phyloP scores from a whole-genome alignment of 2,329 filamentous ascomycete genomes.

The Huntiella omanensis region DNA sequence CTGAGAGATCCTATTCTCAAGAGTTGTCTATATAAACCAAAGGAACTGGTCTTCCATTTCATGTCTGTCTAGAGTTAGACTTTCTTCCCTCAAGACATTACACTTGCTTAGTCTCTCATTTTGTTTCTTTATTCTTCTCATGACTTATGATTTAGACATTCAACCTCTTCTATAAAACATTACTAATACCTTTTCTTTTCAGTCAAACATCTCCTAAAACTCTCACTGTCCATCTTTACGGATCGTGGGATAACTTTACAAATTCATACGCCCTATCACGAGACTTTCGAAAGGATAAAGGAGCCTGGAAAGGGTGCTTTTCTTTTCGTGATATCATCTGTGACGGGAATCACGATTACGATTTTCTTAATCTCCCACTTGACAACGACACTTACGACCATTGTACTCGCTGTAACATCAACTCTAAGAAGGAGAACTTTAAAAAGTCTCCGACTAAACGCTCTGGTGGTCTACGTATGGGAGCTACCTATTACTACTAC shows the following conservation, averaged over 20 bases:
- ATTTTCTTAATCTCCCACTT: background rate
- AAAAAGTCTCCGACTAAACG: conserved; percentile 17
- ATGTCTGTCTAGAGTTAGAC: too few relatives aligned
- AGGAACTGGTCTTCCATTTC: too few relatives aligned
- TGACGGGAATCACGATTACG: conserved; percentile 30
- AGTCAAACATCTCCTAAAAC: conserved; percentile 43
- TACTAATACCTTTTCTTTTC: background rate
- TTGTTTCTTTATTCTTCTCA: conserved; percentile 14
- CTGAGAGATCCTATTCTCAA: too few relatives aligned
- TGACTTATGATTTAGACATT: conserved; percentile 10
- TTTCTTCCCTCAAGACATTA: too few relatives aligned
- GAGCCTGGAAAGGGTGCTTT: conserved; percentile 76
- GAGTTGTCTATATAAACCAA: too few relatives aligned
- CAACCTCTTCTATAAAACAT: too few relatives aligned
- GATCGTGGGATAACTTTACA: conserved; percentile 91
- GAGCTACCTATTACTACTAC: conserved; percentile 88
- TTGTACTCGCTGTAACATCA: background rate
- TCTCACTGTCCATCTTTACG: conserved; percentile 59
- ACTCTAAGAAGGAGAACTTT: conserved; percentile 20
- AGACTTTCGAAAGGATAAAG: conserved; percentile 53
- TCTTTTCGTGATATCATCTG: conserved; percentile 71
- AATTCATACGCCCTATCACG: conserved; percentile 63
- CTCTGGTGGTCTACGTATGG: conserved; percentile 68
- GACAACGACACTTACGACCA: background rate
- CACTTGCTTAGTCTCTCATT: too few relatives aligned